Evolutionary conservation across 306 rosid genomes (phyloP).

Genomic region (Acacia confusa): DNA sequence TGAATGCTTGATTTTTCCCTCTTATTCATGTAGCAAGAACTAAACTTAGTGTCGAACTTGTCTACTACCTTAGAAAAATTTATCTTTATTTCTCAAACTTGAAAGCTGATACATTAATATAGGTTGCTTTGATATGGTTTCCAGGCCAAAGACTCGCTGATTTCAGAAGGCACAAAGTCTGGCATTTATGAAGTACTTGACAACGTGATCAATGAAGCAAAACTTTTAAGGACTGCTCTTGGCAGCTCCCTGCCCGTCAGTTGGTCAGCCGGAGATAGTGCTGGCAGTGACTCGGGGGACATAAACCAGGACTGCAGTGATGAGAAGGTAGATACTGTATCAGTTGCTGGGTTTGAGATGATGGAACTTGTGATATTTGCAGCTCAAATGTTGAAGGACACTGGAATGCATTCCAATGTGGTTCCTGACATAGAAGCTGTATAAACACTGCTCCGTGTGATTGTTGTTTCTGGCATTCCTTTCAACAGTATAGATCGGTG

Average conservation of each 20-base stretch:
- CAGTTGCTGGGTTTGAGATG: conserved; percentile 95
- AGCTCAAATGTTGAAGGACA: conserved; percentile 64
- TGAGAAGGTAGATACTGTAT: conserved; percentile 69
- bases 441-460: conserved; percentile 14
- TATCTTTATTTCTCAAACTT: conserved; percentile 26
- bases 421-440: conserved; percentile 30
- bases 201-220: conserved; percentile 63
- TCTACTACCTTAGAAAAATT: conserved; percentile 26
- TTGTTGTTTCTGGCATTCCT: conserved; percentile 12
- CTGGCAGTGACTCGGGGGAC: conserved; percentile 34
- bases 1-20: neutral
- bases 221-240: conserved; percentile 86
- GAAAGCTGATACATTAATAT: conserved; percentile 24
- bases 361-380: conserved; percentile 85
- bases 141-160: conserved; percentile 59
- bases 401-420: conserved; percentile 15
- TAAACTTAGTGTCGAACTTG: neutral
- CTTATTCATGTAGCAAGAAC: neutral
- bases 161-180: conserved; percentile 45
- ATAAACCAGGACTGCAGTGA: conserved; percentile 35
- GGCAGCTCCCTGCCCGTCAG: conserved; percentile 90
- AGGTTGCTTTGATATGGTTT: conserved; percentile 30
- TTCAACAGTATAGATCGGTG: neutral
- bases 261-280: conserved; percentile 67
- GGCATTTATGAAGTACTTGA: conserved; percentile 49